Evolutionary conservation across 257 asterid genomes (phyloP).

Genomic region (Przewalskia tangutica): DNA sequence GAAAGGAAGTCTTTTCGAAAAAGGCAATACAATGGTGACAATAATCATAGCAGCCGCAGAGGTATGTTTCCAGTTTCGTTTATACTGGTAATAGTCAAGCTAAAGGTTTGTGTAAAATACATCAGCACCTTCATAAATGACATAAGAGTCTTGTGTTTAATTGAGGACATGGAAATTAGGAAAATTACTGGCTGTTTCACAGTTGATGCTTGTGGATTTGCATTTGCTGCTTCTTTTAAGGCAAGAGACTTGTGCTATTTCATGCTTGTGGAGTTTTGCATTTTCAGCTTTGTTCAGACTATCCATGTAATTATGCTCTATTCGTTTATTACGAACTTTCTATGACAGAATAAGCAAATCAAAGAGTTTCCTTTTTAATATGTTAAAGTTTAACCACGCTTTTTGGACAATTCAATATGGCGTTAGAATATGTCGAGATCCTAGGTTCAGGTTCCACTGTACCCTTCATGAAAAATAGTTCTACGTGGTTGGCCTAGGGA

Average conservation of each 20-base stretch:
- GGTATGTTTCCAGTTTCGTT: constrained; percentile 33
- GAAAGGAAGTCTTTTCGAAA: constrained; percentile 46
- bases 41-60: constrained; percentile 75
- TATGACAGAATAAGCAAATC: not conserved
- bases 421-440: not conserved
- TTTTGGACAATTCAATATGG: not conserved
- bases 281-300: not conserved
- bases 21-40: constrained; percentile 51
- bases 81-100: not conserved
- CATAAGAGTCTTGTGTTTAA: not conserved
- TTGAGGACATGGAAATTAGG: not conserved
- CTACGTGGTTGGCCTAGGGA: not conserved
- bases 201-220: not conserved
- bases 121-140: not conserved
- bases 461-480: not conserved
- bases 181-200: not conserved
- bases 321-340: not conserved
- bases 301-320: not conserved
- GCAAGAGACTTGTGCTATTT: not conserved
- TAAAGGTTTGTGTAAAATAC: not conserved
- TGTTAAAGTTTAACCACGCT: not conserved
- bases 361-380: not conserved
- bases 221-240: not conserved
- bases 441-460: not conserved
- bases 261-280: not conserved